Evolutionary conservation across 768 basidiomycete genomes (phyloP).

Genomic region (Pilatotrama ljubarskyi): DNA sequence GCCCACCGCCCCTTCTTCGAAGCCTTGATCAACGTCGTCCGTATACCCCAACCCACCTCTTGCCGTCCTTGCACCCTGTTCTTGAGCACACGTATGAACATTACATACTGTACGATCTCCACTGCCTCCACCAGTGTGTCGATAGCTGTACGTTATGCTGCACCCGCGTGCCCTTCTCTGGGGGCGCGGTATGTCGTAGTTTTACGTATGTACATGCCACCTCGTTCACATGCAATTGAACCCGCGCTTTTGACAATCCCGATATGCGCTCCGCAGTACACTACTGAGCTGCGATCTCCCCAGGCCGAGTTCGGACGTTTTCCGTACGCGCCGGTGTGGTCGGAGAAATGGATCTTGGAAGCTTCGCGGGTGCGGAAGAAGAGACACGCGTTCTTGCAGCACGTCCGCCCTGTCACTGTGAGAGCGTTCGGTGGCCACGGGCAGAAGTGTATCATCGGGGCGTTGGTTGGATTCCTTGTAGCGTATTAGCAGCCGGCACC

Average conservation of each 20-base stretch:
- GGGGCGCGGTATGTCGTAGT: conserved; percentile 2
- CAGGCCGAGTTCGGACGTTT: background rate
- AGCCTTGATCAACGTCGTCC: background rate
- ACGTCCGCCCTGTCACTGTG: too few relatives aligned
- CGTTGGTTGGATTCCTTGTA: background rate
- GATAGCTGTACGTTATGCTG: conserved; percentile 11
- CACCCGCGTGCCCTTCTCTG: background rate
- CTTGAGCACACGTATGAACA: background rate
- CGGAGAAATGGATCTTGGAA: conserved; percentile 1
- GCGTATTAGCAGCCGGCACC: too few relatives aligned
- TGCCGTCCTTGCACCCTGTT: background rate
- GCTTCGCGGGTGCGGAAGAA: conserved; percentile 5
- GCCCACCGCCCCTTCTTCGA: background rate
- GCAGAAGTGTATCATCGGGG: background rate
- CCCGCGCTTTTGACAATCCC: background rate
- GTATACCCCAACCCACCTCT: background rate
- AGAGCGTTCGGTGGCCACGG: background rate
- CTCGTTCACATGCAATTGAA: conserved; percentile 13
- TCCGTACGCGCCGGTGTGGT: background rate
- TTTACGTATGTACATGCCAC: conserved; percentile 11
- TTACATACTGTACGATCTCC: conserved; percentile 7
- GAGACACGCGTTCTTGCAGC: background rate
- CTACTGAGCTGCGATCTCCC: conserved; percentile 5
- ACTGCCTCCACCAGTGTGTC: conserved; percentile 2
- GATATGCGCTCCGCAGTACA: background rate